Evolutionary conservation across 2,329 filamentous ascomycete genomes (phyloP), one percentile per base, ranked within the genome.

Genomic region (Pseudogymnoascus sp.): DNA sequence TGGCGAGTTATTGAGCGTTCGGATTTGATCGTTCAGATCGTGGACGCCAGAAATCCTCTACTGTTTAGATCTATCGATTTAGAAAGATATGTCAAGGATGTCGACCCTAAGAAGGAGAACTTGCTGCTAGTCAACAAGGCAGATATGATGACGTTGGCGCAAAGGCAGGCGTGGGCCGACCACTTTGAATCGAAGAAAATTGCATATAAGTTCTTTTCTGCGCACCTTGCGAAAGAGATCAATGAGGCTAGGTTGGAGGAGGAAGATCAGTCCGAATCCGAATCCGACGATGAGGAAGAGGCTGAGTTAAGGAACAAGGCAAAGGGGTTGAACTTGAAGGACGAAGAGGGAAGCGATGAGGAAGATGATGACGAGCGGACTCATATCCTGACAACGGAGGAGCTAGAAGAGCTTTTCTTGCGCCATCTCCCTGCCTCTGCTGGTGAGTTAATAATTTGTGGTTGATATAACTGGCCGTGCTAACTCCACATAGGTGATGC

Each of bases 1-100:
- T 99, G 94, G 94, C 86, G 94, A 77, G 94, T 99, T 63, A 97
- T 99, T 70, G 94, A 99, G 79, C 83, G 94, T 64, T 97, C 92
- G 13, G 94, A 99, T 74, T 78, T 99, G 40, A 85, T 99, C 3
- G 94, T 99, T 36, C 94, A 99, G 79, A 99, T 99, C 78, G 94
- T 99, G 61, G 94, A 99, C 77, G 94, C 95, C 7, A 83, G 94
- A 71, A 97, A 97, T 74, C 94, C 94, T 2, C 79, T 99, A 15
- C 82, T 97, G 68, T 99, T 97, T 78, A 85, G 95, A 63, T 96
- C 89, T 4, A 93, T 95, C 68, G 94, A 99, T 78, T 77, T 99
- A 64, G 94, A 97, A 72, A 82, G 80, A 67, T 99, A 99, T 69
- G 94, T 99, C 70, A 95, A 96, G 76, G 91, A 95, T 69, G 88